Base-by-base conservation (phyloP, 2,329 filamentous ascomycete genomes). In the Pseudophaeomoniella oleicola region DNA sequence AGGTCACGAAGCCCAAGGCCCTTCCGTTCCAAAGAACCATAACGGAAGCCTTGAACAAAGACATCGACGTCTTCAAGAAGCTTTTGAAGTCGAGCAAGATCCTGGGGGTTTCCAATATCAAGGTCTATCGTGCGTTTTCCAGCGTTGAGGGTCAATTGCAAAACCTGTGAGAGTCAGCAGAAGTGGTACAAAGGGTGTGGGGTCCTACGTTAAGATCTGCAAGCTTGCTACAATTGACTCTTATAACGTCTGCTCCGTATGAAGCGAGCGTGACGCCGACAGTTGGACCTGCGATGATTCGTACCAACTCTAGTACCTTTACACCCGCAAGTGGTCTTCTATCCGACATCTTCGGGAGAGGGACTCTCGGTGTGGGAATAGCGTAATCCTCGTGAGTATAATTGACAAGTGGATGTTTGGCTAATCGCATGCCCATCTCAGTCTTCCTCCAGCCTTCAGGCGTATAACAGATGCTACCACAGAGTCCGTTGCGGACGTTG, bases 111-210 rank as follows among this genome's bases (percentile, higher is more conserved):
- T 31, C 58, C 57, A 22, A 72, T 60, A 43, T 75, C 63, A 2
- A 74, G 49, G 14, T 78, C 72, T 2, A 67, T 64, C 1, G 75
- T 67, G 43, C 77, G 76, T 51, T 84, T 84, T 16, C 79, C 79
- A 49, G 76, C 72, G 50, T 82, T 83, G 10, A 76, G 72, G 44
- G 83, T 78, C 1, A 81, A 69, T 46, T 82, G 78, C 6, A 27
- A n/a, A n/a, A 27, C 22, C 22, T 27, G n/a, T 9, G n/a, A 83
- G 74, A 11, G 53, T 37, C 1, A 19, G 14, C 18, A 9, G 10
- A 19, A 19, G 22, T 27, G 22, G 6, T 27, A 27, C 22, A 19
- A 12, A 17, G 5, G 12, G 18, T 6, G 14, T 9, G 18, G 11
- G 9, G 17, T 32, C 39, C 39, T 18, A 50, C 48, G 30, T 53